phyloP scores from a whole-genome alignment of 495 filamentous ascomycete genomes.

The Penicillium coffeae region DNA sequence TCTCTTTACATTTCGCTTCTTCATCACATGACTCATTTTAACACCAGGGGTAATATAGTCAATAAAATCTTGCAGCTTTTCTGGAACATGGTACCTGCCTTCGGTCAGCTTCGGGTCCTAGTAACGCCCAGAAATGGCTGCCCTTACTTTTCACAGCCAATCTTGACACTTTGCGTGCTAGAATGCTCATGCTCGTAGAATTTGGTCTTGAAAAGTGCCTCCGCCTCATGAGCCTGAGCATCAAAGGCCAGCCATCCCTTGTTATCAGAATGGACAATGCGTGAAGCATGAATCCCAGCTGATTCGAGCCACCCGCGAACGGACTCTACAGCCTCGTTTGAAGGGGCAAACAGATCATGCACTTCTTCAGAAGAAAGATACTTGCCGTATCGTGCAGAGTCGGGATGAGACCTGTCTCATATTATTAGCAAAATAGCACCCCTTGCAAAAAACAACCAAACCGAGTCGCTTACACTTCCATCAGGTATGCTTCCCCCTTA shows the following conservation, averaged over 20 bases:
- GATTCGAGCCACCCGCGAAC: slow-evolving; percentile 44
- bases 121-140: neutral
- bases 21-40: slow-evolving; percentile 32
- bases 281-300: slow-evolving; percentile 45
- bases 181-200: slow-evolving; percentile 56
- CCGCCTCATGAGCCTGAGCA: slow-evolving; percentile 51
- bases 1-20: slow-evolving; percentile 22
- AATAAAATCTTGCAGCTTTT: slow-evolving; percentile 46
- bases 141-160: slow-evolving; percentile 47
- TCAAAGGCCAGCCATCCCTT: slow-evolving; percentile 57
- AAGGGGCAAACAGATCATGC: slow-evolving; percentile 52
- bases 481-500: slow-evolving; percentile 24
- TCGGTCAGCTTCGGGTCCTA: neutral
- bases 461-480: slow-evolving; percentile 19
- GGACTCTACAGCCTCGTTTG: slow-evolving; percentile 38
- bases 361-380: slow-evolving; percentile 57
- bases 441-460: neutral
- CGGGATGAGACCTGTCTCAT: slow-evolving; percentile 58
- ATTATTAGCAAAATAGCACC: slow-evolving; percentile 4
- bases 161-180: slow-evolving; percentile 35
- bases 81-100: slow-evolving; percentile 51
- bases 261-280: slow-evolving; percentile 47
- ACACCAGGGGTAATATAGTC: slow-evolving; percentile 60
- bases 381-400: slow-evolving; percentile 57
- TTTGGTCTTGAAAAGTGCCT: slow-evolving; percentile 54